Evolutionary conservation across 169 alveolate genomes (phyloP).

Genomic region (Theileria parva): DNA sequence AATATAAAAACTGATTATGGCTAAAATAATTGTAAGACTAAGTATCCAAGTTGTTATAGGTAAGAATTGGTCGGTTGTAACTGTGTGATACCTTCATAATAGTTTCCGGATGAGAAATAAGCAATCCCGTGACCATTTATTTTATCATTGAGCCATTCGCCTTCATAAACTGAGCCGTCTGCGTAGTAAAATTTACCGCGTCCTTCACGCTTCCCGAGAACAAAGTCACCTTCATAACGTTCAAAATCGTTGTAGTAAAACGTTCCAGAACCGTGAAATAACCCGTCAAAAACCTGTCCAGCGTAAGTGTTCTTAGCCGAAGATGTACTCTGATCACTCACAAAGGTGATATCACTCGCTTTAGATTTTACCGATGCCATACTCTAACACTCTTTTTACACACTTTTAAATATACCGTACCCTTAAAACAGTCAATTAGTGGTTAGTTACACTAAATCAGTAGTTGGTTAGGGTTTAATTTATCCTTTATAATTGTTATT

Average conservation of each 20-base stretch:
- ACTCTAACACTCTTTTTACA: too few relatives aligned
- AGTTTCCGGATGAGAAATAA: slow-evolving; percentile 87
- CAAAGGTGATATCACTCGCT: too few relatives aligned
- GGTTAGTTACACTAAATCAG: too few relatives aligned
- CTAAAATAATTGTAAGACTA: too few relatives aligned
- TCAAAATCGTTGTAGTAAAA: slow-evolving; percentile 87
- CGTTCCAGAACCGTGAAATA: slow-evolving; percentile 89
- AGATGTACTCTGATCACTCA: background rate
- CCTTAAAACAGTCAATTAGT: too few relatives aligned
- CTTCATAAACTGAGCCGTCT: slow-evolving; percentile 93
- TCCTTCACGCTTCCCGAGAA: slow-evolving; percentile 92
- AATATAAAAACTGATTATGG: background rate
- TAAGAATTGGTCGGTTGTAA: too few relatives aligned
- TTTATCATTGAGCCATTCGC: slow-evolving; percentile 92
- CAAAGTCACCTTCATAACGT: slow-evolving; percentile 94
- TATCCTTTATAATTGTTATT: too few relatives aligned
- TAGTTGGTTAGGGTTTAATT: too few relatives aligned
- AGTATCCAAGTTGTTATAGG: too few relatives aligned
- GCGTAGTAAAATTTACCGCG: slow-evolving; percentile 89
- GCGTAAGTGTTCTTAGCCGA: slow-evolving; percentile 80
- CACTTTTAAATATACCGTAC: too few relatives aligned
- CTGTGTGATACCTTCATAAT: slow-evolving; percentile 76
- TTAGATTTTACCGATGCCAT: too few relatives aligned
- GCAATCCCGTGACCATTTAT: slow-evolving; percentile 92
- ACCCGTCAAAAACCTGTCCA: slow-evolving; percentile 90